Conservation (phyloP, 371 early-diverging fungal species). For the Mucor racemosus region DNA sequence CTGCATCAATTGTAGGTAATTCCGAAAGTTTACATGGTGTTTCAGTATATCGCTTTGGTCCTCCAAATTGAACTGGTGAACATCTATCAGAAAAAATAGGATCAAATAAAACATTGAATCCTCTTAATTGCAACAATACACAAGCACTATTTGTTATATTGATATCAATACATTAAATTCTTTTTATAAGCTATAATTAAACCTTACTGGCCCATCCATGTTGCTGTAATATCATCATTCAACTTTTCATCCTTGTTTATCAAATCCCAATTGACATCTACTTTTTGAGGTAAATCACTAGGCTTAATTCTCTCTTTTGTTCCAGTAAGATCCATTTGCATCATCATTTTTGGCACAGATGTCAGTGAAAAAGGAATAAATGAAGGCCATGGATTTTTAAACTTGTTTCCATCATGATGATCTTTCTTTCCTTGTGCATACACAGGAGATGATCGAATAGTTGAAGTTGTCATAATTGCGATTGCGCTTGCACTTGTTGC, state of each 20-base stretch:
- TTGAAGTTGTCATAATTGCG: neutral
- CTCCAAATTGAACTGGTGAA: conserved; percentile 63
- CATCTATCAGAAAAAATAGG: conserved; percentile 78
- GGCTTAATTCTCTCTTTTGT: neutral
- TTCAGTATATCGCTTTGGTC: conserved; percentile 69
- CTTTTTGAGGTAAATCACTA: conserved; percentile 19
- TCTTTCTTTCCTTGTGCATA: conserved; percentile 22
- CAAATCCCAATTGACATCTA: conserved; percentile 30
- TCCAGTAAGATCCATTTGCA: neutral
- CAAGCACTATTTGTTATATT: conserved; percentile 48
- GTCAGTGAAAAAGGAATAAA: conserved; percentile 12
- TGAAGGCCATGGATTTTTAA: conserved; percentile 35
- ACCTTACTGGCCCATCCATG: conserved; percentile 51
- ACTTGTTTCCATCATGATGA: conserved; percentile 23
- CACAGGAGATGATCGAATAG: conserved; percentile 3
- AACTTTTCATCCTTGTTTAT: conserved; percentile 20
- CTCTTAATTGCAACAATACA: conserved; percentile 64
- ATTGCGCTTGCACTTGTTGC: conserved; percentile 3
- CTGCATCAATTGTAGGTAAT: conserved; percentile 69
- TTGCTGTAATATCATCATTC: conserved; percentile 31
- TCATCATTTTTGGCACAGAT: conserved; percentile 4
- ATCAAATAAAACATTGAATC: conserved; percentile 73
- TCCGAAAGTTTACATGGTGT: conserved; percentile 71
- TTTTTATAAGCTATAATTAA: neutral
- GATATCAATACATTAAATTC: neutral